Percentiles rank a stretch among this genome's conserved stretches.
These are phyloP conservation scores for Pisolithus tinctorius DNA, from an alignment of 768 basidiomycete species.

Conservation along the genomic window DNA sequence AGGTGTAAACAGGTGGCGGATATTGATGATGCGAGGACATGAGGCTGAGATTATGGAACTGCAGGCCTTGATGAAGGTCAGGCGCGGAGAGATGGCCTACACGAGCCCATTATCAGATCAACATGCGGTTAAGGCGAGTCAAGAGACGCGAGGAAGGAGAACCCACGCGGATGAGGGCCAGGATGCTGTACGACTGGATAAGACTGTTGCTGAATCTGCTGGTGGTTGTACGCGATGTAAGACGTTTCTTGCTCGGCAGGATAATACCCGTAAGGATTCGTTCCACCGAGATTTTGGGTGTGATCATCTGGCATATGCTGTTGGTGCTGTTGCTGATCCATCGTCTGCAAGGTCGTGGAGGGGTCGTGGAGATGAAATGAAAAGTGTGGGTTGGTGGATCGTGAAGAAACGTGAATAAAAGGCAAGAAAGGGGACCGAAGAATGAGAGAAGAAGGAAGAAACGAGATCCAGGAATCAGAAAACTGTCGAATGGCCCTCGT, in stretches of 20 bases:
- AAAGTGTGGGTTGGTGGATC: slow-evolving; percentile 27
- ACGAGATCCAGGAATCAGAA: slow-evolving; percentile 18
- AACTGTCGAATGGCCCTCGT: slow-evolving; percentile 24
- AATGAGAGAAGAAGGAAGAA: slow-evolving; percentile 27
- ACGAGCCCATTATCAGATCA: slow-evolving; percentile 57
- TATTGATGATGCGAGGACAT: slow-evolving; percentile 67
- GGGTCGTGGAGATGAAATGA: slow-evolving; percentile 29
- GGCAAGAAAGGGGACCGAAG: slow-evolving; percentile 28
- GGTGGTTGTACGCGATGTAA: slow-evolving; percentile 50
- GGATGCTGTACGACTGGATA: slow-evolving; percentile 54
- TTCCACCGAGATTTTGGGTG: slow-evolving; percentile 31
- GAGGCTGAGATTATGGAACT: slow-evolving; percentile 58
- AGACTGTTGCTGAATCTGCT: slow-evolving; percentile 31
- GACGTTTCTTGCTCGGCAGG: slow-evolving; percentile 46
- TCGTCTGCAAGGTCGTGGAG: slow-evolving; percentile 32
- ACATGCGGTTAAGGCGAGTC: slow-evolving; percentile 46
- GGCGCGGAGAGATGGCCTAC: slow-evolving; percentile 58
- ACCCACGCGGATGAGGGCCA: slow-evolving; percentile 71
- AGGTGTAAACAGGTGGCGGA: slow-evolving; percentile 51
- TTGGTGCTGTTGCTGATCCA: slow-evolving; percentile 38
- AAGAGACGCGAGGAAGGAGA: slow-evolving; percentile 39
- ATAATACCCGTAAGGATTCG: slow-evolving; percentile 46
- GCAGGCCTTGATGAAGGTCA: slow-evolving; percentile 62
- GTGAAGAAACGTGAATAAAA: slow-evolving; percentile 30
- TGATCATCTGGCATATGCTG: slow-evolving; percentile 46